phyloP scores from a whole-genome alignment of 306 rosid species.

The Quercus aquifolioides region DNA sequence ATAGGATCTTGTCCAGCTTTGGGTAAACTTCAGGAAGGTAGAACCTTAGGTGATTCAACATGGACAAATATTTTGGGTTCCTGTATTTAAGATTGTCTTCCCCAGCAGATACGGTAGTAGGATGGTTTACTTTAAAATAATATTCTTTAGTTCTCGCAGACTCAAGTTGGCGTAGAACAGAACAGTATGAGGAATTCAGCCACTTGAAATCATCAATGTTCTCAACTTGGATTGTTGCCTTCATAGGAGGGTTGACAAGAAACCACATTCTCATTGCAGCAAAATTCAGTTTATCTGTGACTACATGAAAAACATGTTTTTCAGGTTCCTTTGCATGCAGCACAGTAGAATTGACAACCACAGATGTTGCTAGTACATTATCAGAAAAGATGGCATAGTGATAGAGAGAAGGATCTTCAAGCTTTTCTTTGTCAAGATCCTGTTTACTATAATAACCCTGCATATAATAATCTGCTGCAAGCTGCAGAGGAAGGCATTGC shows the following conservation, averaged over 20 bases:
- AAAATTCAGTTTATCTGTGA: slow-evolving; percentile 83
- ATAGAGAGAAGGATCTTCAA: slow-evolving; percentile 74
- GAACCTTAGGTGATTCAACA: slow-evolving; percentile 94
- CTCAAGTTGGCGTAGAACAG: slow-evolving; percentile 94
- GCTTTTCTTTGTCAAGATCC: slow-evolving; percentile 48
- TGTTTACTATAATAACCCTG: slow-evolving; percentile 61
- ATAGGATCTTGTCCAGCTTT: slow-evolving; percentile 82
- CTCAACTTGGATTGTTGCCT: slow-evolving; percentile 74
- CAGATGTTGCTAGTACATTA: slow-evolving; percentile 90
- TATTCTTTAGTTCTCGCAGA: slow-evolving; percentile 88
- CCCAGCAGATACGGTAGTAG: slow-evolving; percentile 82
- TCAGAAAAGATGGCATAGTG: slow-evolving; percentile 97
- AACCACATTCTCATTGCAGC: slow-evolving; percentile 98
- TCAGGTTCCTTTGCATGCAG: slow-evolving; percentile 81
- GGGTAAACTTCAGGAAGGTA: slow-evolving; percentile 95
- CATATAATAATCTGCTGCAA: slow-evolving; percentile 73
- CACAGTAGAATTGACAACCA: slow-evolving; percentile 88
- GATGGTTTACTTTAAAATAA: slow-evolving; percentile 91
- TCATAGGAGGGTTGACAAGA: slow-evolving; percentile 73
- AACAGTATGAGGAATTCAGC: slow-evolving; percentile 95
- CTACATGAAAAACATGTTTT: slow-evolving; percentile 90
- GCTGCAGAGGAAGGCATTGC: slow-evolving; percentile 90
- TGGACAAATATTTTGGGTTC: slow-evolving; percentile 90
- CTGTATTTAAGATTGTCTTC: slow-evolving; percentile 86
- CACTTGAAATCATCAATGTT: slow-evolving; percentile 91